Evolutionary conservation across 2,329 filamentous ascomycete species (phyloP).

Genomic region (Claviceps digitariae): DNA sequence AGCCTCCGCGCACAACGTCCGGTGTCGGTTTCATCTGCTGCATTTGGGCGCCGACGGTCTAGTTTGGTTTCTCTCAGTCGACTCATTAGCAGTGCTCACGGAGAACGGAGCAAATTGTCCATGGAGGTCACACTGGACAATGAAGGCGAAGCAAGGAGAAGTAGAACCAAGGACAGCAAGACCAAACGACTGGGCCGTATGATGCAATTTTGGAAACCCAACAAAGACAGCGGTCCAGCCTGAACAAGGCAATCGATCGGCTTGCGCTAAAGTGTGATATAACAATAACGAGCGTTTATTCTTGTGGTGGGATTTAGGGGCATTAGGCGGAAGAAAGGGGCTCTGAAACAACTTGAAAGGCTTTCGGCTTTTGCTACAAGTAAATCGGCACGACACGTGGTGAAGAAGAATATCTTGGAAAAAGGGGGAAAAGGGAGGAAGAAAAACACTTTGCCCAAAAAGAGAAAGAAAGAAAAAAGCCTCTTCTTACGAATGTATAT

Average conservation of each 20-base stretch:
- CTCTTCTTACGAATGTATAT: slow-evolving; percentile 20
- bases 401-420: neutral
- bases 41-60: slow-evolving; percentile 56
- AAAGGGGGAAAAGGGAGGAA: neutral
- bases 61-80: slow-evolving; percentile 67
- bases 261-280: neutral
- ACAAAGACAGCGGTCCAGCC: slow-evolving; percentile 25
- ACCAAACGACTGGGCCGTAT: slow-evolving; percentile 58
- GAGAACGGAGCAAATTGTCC: slow-evolving; percentile 61
- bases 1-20: slow-evolving; percentile 43
- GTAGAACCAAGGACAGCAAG: slow-evolving; percentile 46
- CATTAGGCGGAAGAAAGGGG: too few species aligned
- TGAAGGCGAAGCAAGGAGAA: slow-evolving; percentile 39
- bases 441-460: neutral
- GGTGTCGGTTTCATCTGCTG: slow-evolving; percentile 45
- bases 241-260: slow-evolving; percentile 7
- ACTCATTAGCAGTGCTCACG: slow-evolving; percentile 61
- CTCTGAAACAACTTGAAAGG: neutral
- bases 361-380: neutral
- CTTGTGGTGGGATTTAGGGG: neutral
- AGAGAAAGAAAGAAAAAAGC: neutral
- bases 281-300: neutral
- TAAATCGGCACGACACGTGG: neutral
- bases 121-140: slow-evolving; percentile 48
- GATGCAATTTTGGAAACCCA: slow-evolving; percentile 67